phyloP scores from a whole-genome alignment of 768 basidiomycete genomes.

The Pisolithus tinctorius region DNA sequence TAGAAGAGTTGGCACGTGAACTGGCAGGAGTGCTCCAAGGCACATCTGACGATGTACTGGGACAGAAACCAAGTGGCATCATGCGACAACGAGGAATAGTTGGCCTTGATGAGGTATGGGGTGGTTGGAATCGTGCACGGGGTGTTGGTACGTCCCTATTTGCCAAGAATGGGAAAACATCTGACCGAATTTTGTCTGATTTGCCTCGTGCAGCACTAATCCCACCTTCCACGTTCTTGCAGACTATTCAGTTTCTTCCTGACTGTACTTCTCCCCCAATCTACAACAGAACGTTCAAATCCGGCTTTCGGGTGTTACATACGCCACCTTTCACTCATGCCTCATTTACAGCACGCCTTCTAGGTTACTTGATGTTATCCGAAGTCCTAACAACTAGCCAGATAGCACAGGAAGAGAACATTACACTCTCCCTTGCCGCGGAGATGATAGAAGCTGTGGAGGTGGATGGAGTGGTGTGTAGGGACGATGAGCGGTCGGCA shows the following conservation, averaged over 20 bases:
- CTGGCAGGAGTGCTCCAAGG: constrained; percentile 67
- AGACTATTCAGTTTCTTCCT: constrained; percentile 63
- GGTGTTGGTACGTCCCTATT: constrained; percentile 59
- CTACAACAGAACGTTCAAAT: constrained; percentile 56
- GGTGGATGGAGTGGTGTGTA: constrained; percentile 57
- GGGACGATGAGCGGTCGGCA: constrained; percentile 55
- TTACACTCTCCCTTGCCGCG: constrained; percentile 65
- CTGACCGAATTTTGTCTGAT: neutral
- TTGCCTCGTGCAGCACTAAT: constrained; percentile 60
- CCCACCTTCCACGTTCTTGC: constrained; percentile 81
- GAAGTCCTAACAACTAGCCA: constrained; percentile 59
- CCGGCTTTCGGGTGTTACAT: constrained; percentile 77
- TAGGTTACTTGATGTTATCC: constrained; percentile 41
- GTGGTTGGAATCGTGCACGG: constrained; percentile 88
- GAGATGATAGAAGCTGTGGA: constrained; percentile 81
- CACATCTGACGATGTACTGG: constrained; percentile 10
- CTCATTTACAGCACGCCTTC: constrained; percentile 64
- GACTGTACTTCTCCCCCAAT: constrained; percentile 63
- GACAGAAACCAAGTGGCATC: constrained; percentile 40
- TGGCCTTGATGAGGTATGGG: constrained; percentile 91
- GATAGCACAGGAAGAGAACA: constrained; percentile 61
- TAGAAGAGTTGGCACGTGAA: constrained; percentile 76
- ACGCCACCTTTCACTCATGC: constrained; percentile 67
- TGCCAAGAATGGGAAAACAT: neutral
- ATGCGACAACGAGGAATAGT: constrained; percentile 79